Base-by-base conservation (phyloP, 2,329 filamentous ascomycete genomes). In the Eurotiales sp. region DNA sequence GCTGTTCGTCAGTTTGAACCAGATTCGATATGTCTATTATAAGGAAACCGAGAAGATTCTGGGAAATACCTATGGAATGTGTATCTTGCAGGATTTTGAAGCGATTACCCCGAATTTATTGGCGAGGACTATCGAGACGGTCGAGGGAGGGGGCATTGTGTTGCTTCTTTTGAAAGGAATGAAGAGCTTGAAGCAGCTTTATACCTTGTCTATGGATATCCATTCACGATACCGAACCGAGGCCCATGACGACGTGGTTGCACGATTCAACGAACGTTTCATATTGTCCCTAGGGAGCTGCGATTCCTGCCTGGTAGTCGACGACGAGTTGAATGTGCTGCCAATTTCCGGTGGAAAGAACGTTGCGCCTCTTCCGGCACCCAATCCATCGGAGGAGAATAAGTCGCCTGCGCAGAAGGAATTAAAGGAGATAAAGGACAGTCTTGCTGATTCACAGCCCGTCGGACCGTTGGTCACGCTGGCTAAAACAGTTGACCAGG, bases 21-120 rank as follows among this genome's bases (percentile, higher is more conserved):
- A 96, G 71, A 96, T 99, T 68, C 88, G 93, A 71, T 99, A 99
- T 81, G 90, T 93, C 52, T 99, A 96, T 79, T 99, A 99, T 78
- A 99, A 99, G 74, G 93, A 99, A 76, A 97, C 93, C 23, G 93
- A 99, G 65, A 97, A 96, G 78, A 96, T 99, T 65, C 74, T 97
- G 51, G 93, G 93, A 68, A 95, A 97, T 70, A 99, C 93, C 39
- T 99, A 93, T 67, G 92, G 92, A 67, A 96, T 96, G 89, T 96
- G 90, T 69, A 95, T 99, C 58, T 75, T 99, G 60, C 93, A 99
- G 71, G 93, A 99, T 67, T 99, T 99, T 63, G 93, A 99, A 72
- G 93, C 91, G 36, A 82, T 99, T 60, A 99, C 93, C 8, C 93
- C 93, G n/a, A 99, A 99, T 66, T 80, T 96, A 58, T 81, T 99